phyloP scores from a whole-genome alignment of 176 grass and related monocot genomes.

The Bonia amplexicaulis region DNA sequence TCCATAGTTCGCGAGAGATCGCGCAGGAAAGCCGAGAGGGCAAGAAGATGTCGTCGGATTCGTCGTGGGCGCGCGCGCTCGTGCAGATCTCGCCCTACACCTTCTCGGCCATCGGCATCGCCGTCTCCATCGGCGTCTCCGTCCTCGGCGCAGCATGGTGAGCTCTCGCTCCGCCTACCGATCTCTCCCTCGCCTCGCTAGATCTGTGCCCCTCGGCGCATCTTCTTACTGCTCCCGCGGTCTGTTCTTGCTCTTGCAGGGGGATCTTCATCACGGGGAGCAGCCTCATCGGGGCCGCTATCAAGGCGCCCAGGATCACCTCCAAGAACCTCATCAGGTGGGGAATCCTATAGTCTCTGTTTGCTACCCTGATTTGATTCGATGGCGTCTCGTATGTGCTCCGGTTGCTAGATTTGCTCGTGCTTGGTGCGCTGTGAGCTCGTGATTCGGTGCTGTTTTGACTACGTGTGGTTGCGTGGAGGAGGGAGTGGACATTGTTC shows the following conservation, averaged over 20 bases:
- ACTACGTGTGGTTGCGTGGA: background rate
- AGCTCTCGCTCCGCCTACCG: background rate
- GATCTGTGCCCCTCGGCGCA: background rate
- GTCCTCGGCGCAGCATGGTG: constrained; percentile 97
- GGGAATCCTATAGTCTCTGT: background rate
- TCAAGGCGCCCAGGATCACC: constrained; percentile 97
- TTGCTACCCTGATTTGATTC: background rate
- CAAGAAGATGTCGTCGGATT: constrained; percentile 52
- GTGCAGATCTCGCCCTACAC: constrained; percentile 96
- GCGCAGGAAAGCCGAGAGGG: background rate
- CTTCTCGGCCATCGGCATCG: constrained; percentile 93
- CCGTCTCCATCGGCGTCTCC: constrained; percentile 95
- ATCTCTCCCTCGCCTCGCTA: background rate
- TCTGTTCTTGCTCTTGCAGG: constrained; percentile 34
- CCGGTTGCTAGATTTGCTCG: background rate
- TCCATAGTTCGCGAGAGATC: background rate
- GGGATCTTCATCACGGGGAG: constrained; percentile 98
- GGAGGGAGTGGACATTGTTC: background rate
- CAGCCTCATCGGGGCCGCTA: constrained; percentile 91
- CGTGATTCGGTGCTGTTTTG: background rate
- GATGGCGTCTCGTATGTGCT: background rate
- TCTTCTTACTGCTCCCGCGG: background rate
- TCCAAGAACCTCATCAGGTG: constrained; percentile 99
- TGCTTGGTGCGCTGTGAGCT: background rate
- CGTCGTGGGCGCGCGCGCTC: constrained; percentile 78